phyloP scores from a whole-genome alignment of 1,284 basidiomycete species.

The Sanghuangporus sanghuang region DNA sequence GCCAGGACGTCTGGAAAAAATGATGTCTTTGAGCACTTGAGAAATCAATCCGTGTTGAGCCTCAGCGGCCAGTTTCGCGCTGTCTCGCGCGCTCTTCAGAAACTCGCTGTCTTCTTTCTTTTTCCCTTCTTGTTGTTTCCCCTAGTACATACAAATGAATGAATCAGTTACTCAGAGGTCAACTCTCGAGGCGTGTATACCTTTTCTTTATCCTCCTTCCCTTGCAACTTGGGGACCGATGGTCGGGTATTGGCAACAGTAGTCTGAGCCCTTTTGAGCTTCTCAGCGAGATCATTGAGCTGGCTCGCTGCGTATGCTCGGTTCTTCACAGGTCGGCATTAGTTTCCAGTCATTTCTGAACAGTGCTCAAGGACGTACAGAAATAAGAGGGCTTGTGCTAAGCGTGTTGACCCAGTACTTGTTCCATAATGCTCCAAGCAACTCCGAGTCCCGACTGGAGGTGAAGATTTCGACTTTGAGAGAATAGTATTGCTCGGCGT shows the following conservation, averaged over 20 bases:
- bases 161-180: background rate
- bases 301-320: constrained; percentile 89
- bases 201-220: constrained; percentile 33
- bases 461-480: constrained; percentile 96
- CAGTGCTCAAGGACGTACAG: constrained; percentile 45
- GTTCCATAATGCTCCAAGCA: constrained; percentile 93
- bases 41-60: constrained; percentile 88
- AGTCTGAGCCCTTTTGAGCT: constrained; percentile 64
- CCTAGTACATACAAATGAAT: constrained; percentile 24
- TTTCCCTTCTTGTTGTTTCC: constrained; percentile 64
- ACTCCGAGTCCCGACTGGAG: constrained; percentile 77
- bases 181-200: constrained; percentile 24
- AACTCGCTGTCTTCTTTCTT: constrained; percentile 76
- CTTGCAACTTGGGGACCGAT: constrained; percentile 39
- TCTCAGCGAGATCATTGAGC: constrained; percentile 83
- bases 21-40: constrained; percentile 84
- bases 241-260: constrained; percentile 53
- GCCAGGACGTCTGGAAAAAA: constrained; percentile 50
- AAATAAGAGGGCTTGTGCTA: constrained; percentile 85
- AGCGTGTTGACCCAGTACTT: constrained; percentile 99
- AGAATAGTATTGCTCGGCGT: constrained; percentile 95
- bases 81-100: constrained; percentile 80
- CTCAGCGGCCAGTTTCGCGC: constrained; percentile 81
- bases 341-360: constrained; percentile 26
- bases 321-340: constrained; percentile 54